Evolutionary conservation across 163 green algal genomes (phyloP), one percentile per base, ranked within the genome.

Genomic region (Volvox carteri): DNA sequence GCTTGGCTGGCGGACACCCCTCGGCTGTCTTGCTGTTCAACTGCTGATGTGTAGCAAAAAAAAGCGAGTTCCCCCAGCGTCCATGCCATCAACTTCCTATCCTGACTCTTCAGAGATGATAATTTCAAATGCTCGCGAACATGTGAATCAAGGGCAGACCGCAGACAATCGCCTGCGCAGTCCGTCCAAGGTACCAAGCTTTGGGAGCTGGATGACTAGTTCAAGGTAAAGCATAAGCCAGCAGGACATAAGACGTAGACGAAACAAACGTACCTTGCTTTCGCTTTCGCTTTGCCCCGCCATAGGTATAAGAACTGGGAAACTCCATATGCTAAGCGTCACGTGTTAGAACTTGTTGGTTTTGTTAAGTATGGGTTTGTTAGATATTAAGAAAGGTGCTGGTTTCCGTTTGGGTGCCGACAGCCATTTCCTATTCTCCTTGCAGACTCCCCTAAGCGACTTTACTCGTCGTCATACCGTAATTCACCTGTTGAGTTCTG

Each of bases 41-140:
- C 35, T 6, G 52, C 54, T 1, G 21, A 56, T 4, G 23, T 30
- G 35, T 68, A 84, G 48, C n/a, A 30, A 35, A 72, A 84, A 7
- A 75, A 50, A 7, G 80, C 62, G 14, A 87, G 80, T 2, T 87
- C 62, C 1, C 62, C 80, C 6, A 87, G 44, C 4, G 62, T 79
- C 80, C 80, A 87, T 52, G 19, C 44, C 44, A 87, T 60, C 8
- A 41, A n/a, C 8, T 78, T 87, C 9, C 12, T 67, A 30, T 87
- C 80, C 44, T 78, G 44, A 18, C n/a, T 70, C 39, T 35, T 60
- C 7, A 87, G 33, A 2, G 18, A 37, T 2, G 62, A 30, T 0
- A 87, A 2, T 0, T 78, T 39, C 3, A 78, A 52, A 35, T 54
- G 30, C 7, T 56, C 6, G 23, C 80, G 80, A 33, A 87, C 33